A percentile compares a stretch with the other conserved stretches of the same genome.
Evolutionary conservation across 306 rosid genomes (phyloP).

Genomic region (Lathyrus sativus): DNA sequence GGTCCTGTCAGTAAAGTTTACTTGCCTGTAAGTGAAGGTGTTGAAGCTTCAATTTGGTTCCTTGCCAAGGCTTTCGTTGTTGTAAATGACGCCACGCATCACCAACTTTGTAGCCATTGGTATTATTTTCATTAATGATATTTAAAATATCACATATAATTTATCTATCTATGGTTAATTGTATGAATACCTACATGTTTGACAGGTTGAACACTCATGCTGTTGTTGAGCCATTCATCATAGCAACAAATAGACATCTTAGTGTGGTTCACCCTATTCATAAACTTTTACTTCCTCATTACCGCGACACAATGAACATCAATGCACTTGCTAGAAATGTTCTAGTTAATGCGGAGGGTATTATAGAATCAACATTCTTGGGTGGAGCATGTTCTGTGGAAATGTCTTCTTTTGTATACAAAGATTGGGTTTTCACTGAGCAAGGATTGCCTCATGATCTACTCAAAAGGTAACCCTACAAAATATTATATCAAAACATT

Average conservation of each 20-base stretch:
- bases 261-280: constrained; percentile 50
- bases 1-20: constrained; percentile 60
- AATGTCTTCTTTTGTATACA: constrained; percentile 40
- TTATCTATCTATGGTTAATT: not conserved
- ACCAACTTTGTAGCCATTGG: constrained; percentile 78
- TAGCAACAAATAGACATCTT: constrained; percentile 47
- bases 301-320: constrained; percentile 49
- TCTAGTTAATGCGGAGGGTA: constrained; percentile 45
- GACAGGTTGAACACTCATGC: constrained; percentile 79
- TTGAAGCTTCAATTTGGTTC: constrained; percentile 57
- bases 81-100: constrained; percentile 65
- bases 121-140: constrained; percentile 29
- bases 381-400: constrained; percentile 35
- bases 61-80: constrained; percentile 74
- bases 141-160: not conserved
- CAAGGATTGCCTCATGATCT: constrained; percentile 45
- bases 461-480: constrained; percentile 41
- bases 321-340: constrained; percentile 43
- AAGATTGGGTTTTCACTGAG: constrained; percentile 43
- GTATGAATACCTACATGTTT: constrained; percentile 10
- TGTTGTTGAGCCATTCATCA: constrained; percentile 65
- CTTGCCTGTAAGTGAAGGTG: constrained; percentile 57
- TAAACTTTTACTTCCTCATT: constrained; percentile 46
- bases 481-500: not conserved
- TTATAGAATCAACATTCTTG: constrained; percentile 44